Base-by-base conservation (phyloP, 139 green algal genomes). In the Raphidocelis subcapitata region DNA sequence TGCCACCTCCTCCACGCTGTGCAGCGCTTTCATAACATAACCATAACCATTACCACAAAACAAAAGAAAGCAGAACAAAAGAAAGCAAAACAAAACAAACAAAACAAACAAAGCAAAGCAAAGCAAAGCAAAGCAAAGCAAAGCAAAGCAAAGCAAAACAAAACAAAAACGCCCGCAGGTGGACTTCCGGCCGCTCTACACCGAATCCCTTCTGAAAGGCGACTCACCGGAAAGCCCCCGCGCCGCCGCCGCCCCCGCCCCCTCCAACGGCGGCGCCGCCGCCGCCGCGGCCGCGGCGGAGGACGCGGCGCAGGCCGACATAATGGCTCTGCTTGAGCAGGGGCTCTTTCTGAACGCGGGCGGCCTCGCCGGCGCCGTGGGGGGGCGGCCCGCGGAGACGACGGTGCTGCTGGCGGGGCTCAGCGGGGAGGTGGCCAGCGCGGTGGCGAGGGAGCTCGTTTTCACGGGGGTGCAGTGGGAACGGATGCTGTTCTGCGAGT, bases 401-500 rank as follows among this genome's bases (percentile, higher is more conserved):
- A 77, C 82, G 33, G 88, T 92, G 62, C 70, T 93, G 62, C 79
- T 93, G 41, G 73, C 74, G 3, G 88, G 88, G 15, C 28, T 93
- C 24, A 78, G 69, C 8, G 85, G 88, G 3, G 76, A 86, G 29
- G 33, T 82, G 15, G 84, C 85, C 2, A 81, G 79, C 2, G 51
- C 74, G 32, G 59, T 93, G 15, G 84, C 79, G 0, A 81, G 81
- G 46, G 74, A 79, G 76, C 77, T 93, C 28, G 79, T 65, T 5
- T 72, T 81, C 63, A 82, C 82, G 36, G 88, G 87, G 21, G 75
- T 93, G 0, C 49, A 64, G 0, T 73, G 77, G 49, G 85, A 90
- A 67, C 74, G 85, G 44, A 72, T 93, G n/a, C 69, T 93, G 32
- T 86, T 93, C 31, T 87, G 81, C 51, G 87, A 92, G n/a, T 92